Evolutionary conservation across 768 basidiomycete genomes (phyloP), one percentile per base, ranked within the genome.

Genomic region (Trametes villosa): DNA sequence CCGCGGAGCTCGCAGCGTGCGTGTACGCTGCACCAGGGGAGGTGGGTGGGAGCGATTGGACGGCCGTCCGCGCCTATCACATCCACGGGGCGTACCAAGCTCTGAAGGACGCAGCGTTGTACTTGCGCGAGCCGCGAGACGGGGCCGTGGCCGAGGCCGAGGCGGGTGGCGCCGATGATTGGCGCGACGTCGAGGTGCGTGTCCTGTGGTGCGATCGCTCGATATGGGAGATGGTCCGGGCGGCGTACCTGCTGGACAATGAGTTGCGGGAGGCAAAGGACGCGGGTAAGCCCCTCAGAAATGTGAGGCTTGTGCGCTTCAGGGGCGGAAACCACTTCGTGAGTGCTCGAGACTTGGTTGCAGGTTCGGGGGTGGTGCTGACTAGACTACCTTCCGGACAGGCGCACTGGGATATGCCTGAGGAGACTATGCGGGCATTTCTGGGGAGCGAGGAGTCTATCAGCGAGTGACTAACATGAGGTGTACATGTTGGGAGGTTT

Each of bases 291-390:
- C 18, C 24, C 20, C 9, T 56, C 33, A 22, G 54, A 4, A 38
- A 18, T 18, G 36, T 38, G 24, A 31, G 20, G 7, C 9, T 56
- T 15, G 45, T 33, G 34, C 53, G 44, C 13, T 4, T 55, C 18
- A 55, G 34, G 13, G 53, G 53, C 24, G 54, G 45, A 15, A 56
- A 56, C 44, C 54, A 56, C 33, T 56, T 56, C 22, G 54, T 56
- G 29, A 56, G 54, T 47, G 1, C 29, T n/a, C n/a, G 6, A 17
- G 4, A 15, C 36, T 38, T 20, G 22, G 15, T 13, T 31, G 3
- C 9, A 9, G 13, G 18, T 44, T 5, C 18, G 4, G 36, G 4
- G 36, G 4, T 11, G 36, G 18, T 38, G 6, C 18, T 15, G 36
- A 38, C 36, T 18, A 38, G 36, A 17, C 36, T 15, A 4, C 13